phyloP scores from a whole-genome alignment of 345 rosid genomes.

The Aurinia saxatilis region DNA sequence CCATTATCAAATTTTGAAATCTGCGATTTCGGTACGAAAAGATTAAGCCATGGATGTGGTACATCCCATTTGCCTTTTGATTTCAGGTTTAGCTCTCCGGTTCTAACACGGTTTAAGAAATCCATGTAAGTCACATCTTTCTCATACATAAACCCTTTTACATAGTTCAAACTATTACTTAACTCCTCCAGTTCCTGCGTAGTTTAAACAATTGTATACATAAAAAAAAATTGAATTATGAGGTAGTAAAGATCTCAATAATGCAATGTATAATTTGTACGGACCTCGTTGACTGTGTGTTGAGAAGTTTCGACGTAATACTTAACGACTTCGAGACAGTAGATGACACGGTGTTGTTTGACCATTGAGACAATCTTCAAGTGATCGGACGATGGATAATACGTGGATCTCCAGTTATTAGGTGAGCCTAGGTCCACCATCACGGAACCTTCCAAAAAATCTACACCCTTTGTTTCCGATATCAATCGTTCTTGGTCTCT shows the following conservation, averaged over 20 bases:
- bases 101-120: slow-evolving; percentile 65
- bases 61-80: slow-evolving; percentile 76
- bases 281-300: slow-evolving; percentile 40
- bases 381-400: slow-evolving; percentile 47
- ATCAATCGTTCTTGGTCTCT: slow-evolving; percentile 63
- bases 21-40: slow-evolving; percentile 75
- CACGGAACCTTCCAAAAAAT: slow-evolving; percentile 69
- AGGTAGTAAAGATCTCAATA: background rate
- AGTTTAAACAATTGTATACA: background rate
- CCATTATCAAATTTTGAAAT: slow-evolving; percentile 51
- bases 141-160: slow-evolving; percentile 33
- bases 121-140: slow-evolving; percentile 43
- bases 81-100: slow-evolving; percentile 52
- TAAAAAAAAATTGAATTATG: background rate
- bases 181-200: slow-evolving; percentile 39
- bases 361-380: slow-evolving; percentile 46
- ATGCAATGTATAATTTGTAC: slow-evolving; percentile 1
- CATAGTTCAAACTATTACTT: slow-evolving; percentile 27
- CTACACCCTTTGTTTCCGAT: slow-evolving; percentile 38
- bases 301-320: slow-evolving; percentile 50
- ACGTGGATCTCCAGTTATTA: slow-evolving; percentile 49
- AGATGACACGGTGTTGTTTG: slow-evolving; percentile 41
- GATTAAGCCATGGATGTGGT: slow-evolving; percentile 97
- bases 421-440: slow-evolving; percentile 44
- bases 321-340: slow-evolving; percentile 64